A percentile compares a stretch with the other conserved stretches of the same genome.
phyloP scores from a whole-genome alignment of 2,329 filamentous ascomycete genomes.

The Colletotrichum australisinense region DNA sequence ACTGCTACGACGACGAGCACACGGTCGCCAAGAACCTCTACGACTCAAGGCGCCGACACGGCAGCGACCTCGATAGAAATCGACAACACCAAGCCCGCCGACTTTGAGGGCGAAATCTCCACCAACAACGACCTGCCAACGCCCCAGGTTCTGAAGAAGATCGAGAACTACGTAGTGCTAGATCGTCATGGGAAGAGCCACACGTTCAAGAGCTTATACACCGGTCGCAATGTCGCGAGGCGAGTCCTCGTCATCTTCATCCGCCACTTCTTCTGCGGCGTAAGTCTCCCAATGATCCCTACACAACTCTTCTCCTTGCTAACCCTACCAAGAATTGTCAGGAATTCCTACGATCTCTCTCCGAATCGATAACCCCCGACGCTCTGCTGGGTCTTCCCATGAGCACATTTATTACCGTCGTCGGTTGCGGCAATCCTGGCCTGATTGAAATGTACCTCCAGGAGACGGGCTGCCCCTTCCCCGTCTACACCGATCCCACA shows the following conservation, averaged over 20 bases:
- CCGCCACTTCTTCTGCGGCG: conserved; percentile 84
- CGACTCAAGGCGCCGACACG: conserved; percentile 16
- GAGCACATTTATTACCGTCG: conserved; percentile 73
- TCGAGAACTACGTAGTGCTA: conserved; percentile 68
- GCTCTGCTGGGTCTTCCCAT: conserved; percentile 61
- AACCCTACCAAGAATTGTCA: conserved; percentile 73
- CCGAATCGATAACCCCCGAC: conserved; percentile 65
- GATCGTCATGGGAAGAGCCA: conserved; percentile 70
- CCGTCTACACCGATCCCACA: conserved; percentile 82
- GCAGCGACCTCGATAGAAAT: conserved; percentile 44
- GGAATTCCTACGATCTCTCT: conserved; percentile 75
- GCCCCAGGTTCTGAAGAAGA: conserved; percentile 57
- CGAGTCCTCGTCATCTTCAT: conserved; percentile 79
- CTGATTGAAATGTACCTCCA: conserved; percentile 75
- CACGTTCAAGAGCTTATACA: conserved; percentile 73
- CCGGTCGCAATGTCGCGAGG: conserved; percentile 62
- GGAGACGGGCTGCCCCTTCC: conserved; percentile 74
- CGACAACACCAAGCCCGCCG: conserved; percentile 55
- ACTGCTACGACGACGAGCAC: conserved; percentile 13
- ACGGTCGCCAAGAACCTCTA: conserved; percentile 22
- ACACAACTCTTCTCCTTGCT: conserved; percentile 1
- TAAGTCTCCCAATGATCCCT: conserved; percentile 54
- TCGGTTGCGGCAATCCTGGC: conserved; percentile 78
- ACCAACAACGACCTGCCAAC: conserved; percentile 68
- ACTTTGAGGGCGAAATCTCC: conserved; percentile 67